These are phyloP conservation scores for Saccharomyces hybrid DNA, from an alignment of 1,139 yeast species.

Conservation along the genomic window DNA sequence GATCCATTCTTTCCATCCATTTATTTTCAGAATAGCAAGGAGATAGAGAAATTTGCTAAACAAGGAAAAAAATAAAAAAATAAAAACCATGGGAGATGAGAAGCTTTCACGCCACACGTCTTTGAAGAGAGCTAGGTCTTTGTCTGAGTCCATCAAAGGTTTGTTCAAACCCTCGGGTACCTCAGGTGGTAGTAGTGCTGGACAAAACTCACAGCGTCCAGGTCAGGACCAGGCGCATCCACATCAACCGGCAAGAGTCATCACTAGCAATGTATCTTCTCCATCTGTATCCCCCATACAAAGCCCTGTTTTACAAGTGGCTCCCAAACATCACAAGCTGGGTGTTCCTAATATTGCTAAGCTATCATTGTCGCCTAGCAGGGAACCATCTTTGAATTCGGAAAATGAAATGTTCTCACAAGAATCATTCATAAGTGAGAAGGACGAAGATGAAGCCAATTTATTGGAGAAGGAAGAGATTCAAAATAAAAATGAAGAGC, in stretches of 20 bases:
- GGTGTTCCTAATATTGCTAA: conserved; percentile 13
- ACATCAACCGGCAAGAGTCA: neutral
- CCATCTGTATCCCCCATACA: conserved; percentile 4
- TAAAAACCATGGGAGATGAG: neutral
- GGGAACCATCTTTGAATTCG: conserved; percentile 11
- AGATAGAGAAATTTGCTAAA: neutral
- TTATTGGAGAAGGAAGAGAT: conserved; percentile 1
- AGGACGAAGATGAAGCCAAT: conserved; percentile 9
- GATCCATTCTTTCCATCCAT: neutral
- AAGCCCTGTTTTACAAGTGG: conserved; percentile 3
- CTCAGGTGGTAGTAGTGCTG: neutral
- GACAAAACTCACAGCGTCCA: conserved; percentile 6
- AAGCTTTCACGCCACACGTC: conserved; percentile 9
- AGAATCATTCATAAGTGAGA: conserved; percentile 16
- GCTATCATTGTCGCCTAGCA: conserved; percentile 14
- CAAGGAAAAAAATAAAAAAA: neutral
- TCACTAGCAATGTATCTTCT: neutral
- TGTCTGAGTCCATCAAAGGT: conserved; percentile 27
- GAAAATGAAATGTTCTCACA: conserved; percentile 13
- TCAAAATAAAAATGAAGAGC: neutral
- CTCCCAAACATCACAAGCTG: conserved; percentile 2
- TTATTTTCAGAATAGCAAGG: neutral
- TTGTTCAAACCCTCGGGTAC: conserved; percentile 15
- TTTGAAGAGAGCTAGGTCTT: conserved; percentile 19
- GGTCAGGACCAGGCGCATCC: neutral